Evolutionary conservation across 2,329 filamentous ascomycete genomes (phyloP), one percentile per base, ranked within the genome.

Genomic region (Paradendryphiella salina): DNA sequence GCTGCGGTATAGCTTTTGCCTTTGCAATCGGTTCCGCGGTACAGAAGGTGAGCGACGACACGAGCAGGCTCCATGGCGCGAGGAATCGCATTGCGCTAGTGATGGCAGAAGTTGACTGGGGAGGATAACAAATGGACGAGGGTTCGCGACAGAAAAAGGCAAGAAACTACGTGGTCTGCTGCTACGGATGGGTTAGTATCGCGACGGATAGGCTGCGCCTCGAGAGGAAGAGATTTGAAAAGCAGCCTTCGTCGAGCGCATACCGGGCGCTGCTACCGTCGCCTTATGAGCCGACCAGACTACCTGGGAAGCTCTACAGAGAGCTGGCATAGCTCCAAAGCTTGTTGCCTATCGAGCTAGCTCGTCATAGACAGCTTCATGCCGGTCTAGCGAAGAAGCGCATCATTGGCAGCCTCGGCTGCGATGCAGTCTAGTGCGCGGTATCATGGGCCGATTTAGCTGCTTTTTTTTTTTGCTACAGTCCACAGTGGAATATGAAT

Each of bases 1-100:
- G 50, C 44, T 71, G 69, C 1, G 69, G 57, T 21, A 60, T 35
- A 51, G 67, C 57, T 33, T 67, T 61, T 34, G 67, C 64, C 18
- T 43, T 59, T 48, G 69, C 57, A 46, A 63, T 57, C 28, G 67
- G 65, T 33, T 54, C 56, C 28, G 68, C 65, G 18, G 55, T 26
- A 50, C 54, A 61, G 10, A 60, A 23, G 8, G 54, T 40, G 11
- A 67, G 41, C 34, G 57, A 40, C 26, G 59, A 46, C 26, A 53
- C 38, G 36, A 55, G n/a, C 23, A 54, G 23, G 21, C 28, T 49
- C 40, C 56, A 47, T 4, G 51, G 44, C 44, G 54, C 29, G 53
- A 54, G 38, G 26, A 53, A 40, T 52, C 51, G 57, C 64, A 67
- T 67, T 21, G 41, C 53, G 42, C 17, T 46, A 31, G 18, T 35